phyloP scores from a whole-genome alignment of 106 monocot genomes.

The Alisma plantagoaquatica region DNA sequence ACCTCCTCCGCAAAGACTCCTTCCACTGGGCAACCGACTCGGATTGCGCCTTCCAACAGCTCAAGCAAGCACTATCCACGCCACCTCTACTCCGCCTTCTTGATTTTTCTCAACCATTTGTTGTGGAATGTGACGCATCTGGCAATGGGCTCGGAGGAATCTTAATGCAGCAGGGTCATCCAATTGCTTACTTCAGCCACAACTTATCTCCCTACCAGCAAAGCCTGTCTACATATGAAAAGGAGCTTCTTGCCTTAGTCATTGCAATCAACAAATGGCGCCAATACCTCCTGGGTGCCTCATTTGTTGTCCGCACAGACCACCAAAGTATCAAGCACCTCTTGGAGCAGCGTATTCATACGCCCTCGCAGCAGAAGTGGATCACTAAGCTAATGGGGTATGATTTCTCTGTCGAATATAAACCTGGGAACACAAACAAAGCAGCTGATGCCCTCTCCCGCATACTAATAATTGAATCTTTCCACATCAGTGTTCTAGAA shows the following conservation, averaged over 20 bases:
- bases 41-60: background rate
- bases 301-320: background rate
- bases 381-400: background rate
- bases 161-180: background rate
- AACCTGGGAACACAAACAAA: background rate
- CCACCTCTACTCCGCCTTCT: background rate
- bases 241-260: background rate
- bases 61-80: background rate
- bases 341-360: background rate
- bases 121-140: constrained; percentile 5
- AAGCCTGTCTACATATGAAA: too few relatives aligned
- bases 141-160: background rate
- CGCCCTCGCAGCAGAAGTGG: background rate
- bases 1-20: background rate
- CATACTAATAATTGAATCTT: background rate
- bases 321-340: background rate
- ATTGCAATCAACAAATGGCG: background rate
- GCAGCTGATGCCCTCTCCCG: constrained; percentile 2
- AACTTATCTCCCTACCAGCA: background rate
- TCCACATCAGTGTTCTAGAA: background rate
- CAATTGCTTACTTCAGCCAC: background rate
- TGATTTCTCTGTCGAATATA: background rate
- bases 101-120: background rate
- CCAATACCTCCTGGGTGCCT: background rate
- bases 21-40: background rate